A percentile compares a stretch with the other conserved stretches of the same genome.
Conservation (phyloP, 768 basidiomycete genomes). For the Mycena epipterygia region DNA sequence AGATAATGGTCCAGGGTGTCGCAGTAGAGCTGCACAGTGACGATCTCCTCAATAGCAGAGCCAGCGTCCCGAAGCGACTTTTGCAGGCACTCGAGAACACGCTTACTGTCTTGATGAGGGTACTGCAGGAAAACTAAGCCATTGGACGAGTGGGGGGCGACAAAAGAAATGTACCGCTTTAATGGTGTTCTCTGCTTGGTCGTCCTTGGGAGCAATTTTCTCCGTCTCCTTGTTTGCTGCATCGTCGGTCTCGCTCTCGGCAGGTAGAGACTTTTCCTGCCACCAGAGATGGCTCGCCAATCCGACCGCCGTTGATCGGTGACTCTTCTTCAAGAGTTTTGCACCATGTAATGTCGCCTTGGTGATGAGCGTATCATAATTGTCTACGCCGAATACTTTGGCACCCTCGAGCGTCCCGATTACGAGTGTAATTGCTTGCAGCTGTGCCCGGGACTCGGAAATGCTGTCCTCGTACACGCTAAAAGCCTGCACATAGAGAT, state of each 20-base stretch:
- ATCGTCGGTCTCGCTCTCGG: conserved; percentile 55
- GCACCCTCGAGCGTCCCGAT: conserved; percentile 92
- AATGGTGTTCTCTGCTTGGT: conserved; percentile 54
- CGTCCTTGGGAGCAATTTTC: conserved; percentile 55
- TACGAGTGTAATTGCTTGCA: conserved; percentile 97
- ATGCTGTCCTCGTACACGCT: conserved; percentile 98
- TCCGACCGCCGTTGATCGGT: conserved; percentile 95
- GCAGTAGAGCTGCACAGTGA: conserved; percentile 95
- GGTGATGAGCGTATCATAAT: conserved; percentile 97
- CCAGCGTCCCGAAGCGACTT: conserved; percentile 97
- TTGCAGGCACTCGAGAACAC: conserved; percentile 97
- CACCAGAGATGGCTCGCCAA: conserved; percentile 99
- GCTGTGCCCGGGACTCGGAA: conserved; percentile 93
- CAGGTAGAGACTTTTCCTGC: conserved; percentile 76
- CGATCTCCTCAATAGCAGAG: conserved; percentile 96
- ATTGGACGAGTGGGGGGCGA: neutral
- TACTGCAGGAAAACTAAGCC: conserved; percentile 57
- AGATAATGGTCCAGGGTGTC: conserved; percentile 97
- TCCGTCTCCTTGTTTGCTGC: conserved; percentile 52
- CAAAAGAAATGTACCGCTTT: conserved; percentile 70
- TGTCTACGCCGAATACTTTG: conserved; percentile 92
- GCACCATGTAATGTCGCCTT: conserved; percentile 99
- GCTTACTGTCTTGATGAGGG: conserved; percentile 95
- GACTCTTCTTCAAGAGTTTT: conserved; percentile 97
- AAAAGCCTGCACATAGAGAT: conserved; percentile 98